phyloP scores from a whole-genome alignment of 192 early-diverging fungal genomes.

The Helicostylum pulchrum region DNA sequence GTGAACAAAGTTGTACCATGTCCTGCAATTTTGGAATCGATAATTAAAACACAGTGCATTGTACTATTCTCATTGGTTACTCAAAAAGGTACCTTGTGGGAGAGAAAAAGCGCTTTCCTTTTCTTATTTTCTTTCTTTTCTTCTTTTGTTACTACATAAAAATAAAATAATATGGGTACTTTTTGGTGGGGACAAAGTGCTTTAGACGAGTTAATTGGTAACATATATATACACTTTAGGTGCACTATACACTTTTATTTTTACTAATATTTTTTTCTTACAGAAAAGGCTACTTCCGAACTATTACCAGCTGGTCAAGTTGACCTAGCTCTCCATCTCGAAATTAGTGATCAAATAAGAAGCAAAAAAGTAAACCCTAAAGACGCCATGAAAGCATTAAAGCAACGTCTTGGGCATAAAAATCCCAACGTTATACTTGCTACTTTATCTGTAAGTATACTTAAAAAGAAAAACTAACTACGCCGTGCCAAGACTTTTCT shows the following conservation, averaged over 20 bases:
- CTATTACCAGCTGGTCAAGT: slow-evolving; percentile 81
- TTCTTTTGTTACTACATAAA: neutral
- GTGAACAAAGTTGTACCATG: too few relatives aligned
- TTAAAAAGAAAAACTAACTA: neutral
- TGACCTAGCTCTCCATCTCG: slow-evolving; percentile 77
- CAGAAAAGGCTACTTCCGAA: slow-evolving; percentile 85
- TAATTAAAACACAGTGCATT: too few relatives aligned
- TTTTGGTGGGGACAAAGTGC: slow-evolving; percentile 16
- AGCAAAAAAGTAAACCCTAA: slow-evolving; percentile 76
- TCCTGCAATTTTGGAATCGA: too few relatives aligned
- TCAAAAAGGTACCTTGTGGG: too few relatives aligned
- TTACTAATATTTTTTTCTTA: neutral
- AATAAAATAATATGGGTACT: slow-evolving; percentile 5
- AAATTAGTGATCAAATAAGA: slow-evolving; percentile 92
- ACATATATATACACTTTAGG: neutral
- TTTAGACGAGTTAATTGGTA: slow-evolving; percentile 4
- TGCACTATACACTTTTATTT: neutral
- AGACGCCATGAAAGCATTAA: slow-evolving; percentile 72
- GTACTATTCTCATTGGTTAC: too few relatives aligned
- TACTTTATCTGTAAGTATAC: slow-evolving; percentile 63
- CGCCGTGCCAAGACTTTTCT: neutral
- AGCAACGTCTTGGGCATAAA: slow-evolving; percentile 71
- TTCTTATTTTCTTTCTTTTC: too few relatives aligned
- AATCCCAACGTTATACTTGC: slow-evolving; percentile 95
- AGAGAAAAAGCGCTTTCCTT: too few relatives aligned